Percentiles rank a stretch among this genome's conserved stretches.
Conservation (phyloP, 352 stramenopile species). For the Phytophthora pluvialis region DNA sequence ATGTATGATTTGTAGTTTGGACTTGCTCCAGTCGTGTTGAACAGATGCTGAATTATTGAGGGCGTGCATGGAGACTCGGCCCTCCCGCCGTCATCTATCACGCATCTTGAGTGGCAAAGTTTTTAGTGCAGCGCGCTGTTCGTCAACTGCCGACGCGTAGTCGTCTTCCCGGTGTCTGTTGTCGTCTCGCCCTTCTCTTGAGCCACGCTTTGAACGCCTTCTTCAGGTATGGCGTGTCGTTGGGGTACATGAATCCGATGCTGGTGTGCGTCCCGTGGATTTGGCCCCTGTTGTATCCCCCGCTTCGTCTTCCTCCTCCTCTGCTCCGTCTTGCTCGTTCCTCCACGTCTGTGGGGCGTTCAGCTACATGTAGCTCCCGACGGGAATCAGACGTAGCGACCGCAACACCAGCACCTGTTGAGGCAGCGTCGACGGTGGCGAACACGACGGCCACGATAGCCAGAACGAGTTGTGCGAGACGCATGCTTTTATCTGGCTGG, state of each 20-base stretch:
- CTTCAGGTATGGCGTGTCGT: constrained; percentile 14
- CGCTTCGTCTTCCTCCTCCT: background rate
- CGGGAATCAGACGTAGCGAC: background rate
- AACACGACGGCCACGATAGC: background rate
- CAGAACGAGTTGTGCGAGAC: constrained; percentile 3
- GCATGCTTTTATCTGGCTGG: background rate
- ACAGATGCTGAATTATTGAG: too few relatives aligned
- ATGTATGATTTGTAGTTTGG: constrained; percentile 4
- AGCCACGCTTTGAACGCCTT: constrained; percentile 4
- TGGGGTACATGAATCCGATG: constrained; percentile 18
- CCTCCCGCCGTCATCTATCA: background rate
- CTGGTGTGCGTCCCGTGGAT: constrained; percentile 2
- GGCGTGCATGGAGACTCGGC: background rate
- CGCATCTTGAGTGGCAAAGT: too few relatives aligned
- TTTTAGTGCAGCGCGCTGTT: too few relatives aligned
- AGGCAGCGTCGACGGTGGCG: background rate
- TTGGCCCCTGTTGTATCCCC: background rate
- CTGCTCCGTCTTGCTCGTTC: constrained; percentile 8
- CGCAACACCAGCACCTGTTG: background rate
- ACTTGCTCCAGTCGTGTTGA: background rate
- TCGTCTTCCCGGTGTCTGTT: background rate
- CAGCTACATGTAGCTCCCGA: background rate
- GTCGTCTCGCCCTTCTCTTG: constrained; percentile 1
- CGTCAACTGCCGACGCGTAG: too few relatives aligned
- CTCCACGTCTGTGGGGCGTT: constrained; percentile 1